A percentile compares a stretch with the other conserved stretches of the same genome.
phyloP scores from a whole-genome alignment of 345 rosid genomes.

The Punica granatum region DNA sequence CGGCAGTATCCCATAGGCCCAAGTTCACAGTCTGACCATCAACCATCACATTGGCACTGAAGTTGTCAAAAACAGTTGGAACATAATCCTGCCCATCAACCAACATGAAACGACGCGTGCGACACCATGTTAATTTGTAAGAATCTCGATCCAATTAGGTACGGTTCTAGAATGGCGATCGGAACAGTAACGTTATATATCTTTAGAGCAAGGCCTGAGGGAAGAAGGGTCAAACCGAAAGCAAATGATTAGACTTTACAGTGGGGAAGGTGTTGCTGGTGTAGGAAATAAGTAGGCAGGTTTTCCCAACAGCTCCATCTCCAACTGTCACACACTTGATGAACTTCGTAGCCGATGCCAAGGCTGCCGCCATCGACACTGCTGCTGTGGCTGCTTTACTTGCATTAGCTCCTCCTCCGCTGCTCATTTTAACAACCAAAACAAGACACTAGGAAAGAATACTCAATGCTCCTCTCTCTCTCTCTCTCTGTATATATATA shows the following conservation, averaged over 20 bases:
- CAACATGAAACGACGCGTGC: too few species aligned
- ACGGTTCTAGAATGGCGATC: too few species aligned
- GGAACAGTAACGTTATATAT: too few species aligned
- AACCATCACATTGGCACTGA: too few species aligned
- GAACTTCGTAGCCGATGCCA: conserved; percentile 45
- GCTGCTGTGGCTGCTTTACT: conserved; percentile 13
- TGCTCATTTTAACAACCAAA: too few species aligned
- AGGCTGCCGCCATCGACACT: conserved; percentile 1
- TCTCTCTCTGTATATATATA: background rate
- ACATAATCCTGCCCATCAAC: conserved; percentile 36
- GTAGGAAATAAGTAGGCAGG: conserved; percentile 88
- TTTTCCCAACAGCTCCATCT: conserved; percentile 93
- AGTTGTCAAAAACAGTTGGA: conserved; percentile 65
- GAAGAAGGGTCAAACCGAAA: too few species aligned
- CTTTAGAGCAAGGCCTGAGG: too few species aligned
- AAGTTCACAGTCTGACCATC: conserved; percentile 79
- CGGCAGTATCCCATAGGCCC: conserved; percentile 95
- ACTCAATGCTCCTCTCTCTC: too few species aligned
- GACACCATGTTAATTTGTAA: too few species aligned
- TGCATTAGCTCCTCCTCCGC: conserved; percentile 8
- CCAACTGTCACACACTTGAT: conserved; percentile 93
- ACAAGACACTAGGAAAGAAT: too few species aligned
- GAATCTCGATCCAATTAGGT: too few species aligned
- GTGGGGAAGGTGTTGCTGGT: conserved; percentile 87
- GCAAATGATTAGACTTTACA: too few species aligned